Evolutionary conservation across 2,329 filamentous ascomycete genomes (phyloP), one percentile per base, ranked within the genome.

Genomic region (Anthostomella pinea): DNA sequence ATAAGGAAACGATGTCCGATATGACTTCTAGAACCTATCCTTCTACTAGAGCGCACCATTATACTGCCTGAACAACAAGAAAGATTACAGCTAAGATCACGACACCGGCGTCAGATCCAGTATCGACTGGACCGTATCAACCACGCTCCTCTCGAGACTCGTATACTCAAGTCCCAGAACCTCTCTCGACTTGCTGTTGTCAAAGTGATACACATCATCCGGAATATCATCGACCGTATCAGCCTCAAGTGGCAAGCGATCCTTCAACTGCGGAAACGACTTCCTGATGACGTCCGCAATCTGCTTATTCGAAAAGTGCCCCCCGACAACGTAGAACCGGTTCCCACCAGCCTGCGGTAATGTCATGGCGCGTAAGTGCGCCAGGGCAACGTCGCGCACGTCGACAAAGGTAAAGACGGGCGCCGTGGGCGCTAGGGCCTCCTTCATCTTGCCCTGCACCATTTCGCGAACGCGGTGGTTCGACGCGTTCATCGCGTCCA

Each of bases 401-500:
- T 78, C 73, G 2, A 82, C 75, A 65, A 77, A 84, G 1, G 80
- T 65, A 52, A 67, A 80, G 1, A 72, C 72, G 0, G 64, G 65
- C 1, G 71, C 73, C 0, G 78, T 83, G 0, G 77, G 68, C 0
- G 74, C 68, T 8, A 85, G 70, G 17, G 70, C 67, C 2, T 74
- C 64, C 46, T 77, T 80, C 56, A 67, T 73, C 41, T 76, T 73
- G 1, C 84, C 85, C 6, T 69, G 72, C n/a, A 83, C 70, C 33
- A 85, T 63, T 42, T 82, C 72, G 7, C 76, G 67, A 35, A 87
- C 72, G 14, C 81, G 75, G 48, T 80, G 72, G 57, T 88, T 89
- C 10, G 82, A 86, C 1, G 83, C 85, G 64, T 89, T 90, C 43
- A 89, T 66, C 2, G 65, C 66, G n/a, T 78, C 73, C 1, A 85